Conservation (phyloP, 2,329 filamentous ascomycete genomes). For the Verticillium alfalfae region DNA sequence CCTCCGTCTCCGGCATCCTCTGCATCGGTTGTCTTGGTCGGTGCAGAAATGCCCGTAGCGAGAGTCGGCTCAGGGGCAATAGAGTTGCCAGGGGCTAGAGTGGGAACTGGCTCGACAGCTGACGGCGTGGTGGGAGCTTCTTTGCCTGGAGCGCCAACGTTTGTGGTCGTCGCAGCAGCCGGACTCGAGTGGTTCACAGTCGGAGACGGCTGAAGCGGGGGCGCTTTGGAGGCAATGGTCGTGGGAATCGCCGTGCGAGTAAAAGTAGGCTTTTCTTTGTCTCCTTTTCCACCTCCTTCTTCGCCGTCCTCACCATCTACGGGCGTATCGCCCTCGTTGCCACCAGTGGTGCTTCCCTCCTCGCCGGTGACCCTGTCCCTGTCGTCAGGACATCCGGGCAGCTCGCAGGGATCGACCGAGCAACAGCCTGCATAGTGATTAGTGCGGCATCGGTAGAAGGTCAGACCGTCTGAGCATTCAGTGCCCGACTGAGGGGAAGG, state of each 20-base stretch:
- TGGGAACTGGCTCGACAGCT: background rate
- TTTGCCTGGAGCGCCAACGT: background rate
- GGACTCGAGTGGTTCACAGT: background rate
- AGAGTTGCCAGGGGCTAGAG: background rate
- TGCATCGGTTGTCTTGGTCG: background rate
- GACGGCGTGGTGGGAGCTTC: background rate
- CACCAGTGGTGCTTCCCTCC: background rate
- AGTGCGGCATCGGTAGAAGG: conserved; percentile 30
- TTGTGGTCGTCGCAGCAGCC: background rate
- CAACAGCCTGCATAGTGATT: conserved; percentile 40
- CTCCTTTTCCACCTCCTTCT: background rate
- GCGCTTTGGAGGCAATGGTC: background rate
- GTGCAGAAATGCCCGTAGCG: background rate
- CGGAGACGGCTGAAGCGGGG: background rate
- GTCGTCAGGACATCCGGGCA: conserved; percentile 21
- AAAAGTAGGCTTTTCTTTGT: background rate
- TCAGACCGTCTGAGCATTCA: conserved; percentile 20
- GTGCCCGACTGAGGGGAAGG: background rate
- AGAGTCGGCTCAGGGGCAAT: background rate
- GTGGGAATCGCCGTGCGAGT: background rate
- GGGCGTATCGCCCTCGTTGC: background rate
- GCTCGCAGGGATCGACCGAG: conserved; percentile 32
- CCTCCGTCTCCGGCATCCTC: background rate
- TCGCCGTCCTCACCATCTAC: background rate
- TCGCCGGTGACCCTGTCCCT: background rate